Evolutionary conservation across 2,329 filamentous ascomycete species (phyloP).

Genomic region (Dichotomopilus funicola): DNA sequence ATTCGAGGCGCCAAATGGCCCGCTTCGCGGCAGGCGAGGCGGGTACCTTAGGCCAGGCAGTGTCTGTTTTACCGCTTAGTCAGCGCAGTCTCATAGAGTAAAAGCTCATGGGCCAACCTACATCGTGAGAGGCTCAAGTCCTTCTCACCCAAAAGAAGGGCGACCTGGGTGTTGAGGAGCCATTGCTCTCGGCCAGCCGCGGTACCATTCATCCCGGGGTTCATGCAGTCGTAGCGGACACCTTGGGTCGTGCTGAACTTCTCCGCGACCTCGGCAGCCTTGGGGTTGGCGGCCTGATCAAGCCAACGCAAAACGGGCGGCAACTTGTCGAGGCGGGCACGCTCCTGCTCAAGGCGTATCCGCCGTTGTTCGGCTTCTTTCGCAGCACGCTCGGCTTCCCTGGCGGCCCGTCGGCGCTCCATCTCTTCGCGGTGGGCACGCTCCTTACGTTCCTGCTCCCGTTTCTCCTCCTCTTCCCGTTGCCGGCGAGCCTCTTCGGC

Average conservation of each 20-base stretch:
- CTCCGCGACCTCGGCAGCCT: constrained; percentile 42
- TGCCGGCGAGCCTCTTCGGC: constrained; percentile 32
- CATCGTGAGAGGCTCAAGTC: constrained; percentile 54
- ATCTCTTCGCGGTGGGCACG: constrained; percentile 44
- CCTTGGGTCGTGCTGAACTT: constrained; percentile 53
- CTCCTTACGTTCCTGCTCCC: constrained; percentile 46
- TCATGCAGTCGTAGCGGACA: constrained; percentile 58
- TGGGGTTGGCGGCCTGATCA: constrained; percentile 46
- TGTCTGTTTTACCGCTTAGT: constrained; percentile 37
- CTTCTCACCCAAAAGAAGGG: constrained; percentile 58
- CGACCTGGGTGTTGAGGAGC: constrained; percentile 59
- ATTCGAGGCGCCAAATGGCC: constrained; percentile 54
- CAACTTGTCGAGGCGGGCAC: constrained; percentile 47
- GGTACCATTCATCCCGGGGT: constrained; percentile 45
- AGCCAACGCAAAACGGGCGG: constrained; percentile 58
- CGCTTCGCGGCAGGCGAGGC: constrained; percentile 49
- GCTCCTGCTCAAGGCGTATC: constrained; percentile 49
- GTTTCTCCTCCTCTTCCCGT: constrained; percentile 46
- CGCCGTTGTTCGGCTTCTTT: constrained; percentile 47
- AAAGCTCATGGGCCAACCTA: constrained; percentile 32
- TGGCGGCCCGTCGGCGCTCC: constrained; percentile 35
- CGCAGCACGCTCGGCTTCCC: constrained; percentile 38
- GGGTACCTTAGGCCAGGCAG: constrained; percentile 51
- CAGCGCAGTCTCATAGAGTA: too few species aligned
- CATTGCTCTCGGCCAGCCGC: constrained; percentile 57